A percentile compares a stretch with the other conserved stretches of the same genome.
These are phyloP conservation scores for Pseudogymnoascus sp. DNA, from an alignment of 2,329 filamentous ascomycete genomes.

Conservation along the genomic window DNA sequence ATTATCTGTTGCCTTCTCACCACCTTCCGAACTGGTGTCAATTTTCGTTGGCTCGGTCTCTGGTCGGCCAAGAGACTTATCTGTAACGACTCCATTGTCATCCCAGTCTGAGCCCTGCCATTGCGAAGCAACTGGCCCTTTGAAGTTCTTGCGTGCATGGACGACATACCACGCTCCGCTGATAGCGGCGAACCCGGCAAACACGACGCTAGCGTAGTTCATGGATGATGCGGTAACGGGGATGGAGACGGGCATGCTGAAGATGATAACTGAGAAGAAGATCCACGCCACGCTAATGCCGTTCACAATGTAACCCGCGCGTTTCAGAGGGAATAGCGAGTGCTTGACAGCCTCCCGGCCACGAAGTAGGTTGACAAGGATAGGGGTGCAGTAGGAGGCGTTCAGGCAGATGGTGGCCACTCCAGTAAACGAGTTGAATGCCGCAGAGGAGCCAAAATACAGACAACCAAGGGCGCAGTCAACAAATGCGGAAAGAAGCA, in stretches of 20 bases:
- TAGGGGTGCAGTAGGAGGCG: slow-evolving; percentile 68
- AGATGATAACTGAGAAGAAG: slow-evolving; percentile 59
- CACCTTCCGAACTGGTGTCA: neutral
- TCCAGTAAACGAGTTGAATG: slow-evolving; percentile 73
- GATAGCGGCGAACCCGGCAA: slow-evolving; percentile 53
- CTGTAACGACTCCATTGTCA: neutral
- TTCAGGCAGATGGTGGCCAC: slow-evolving; percentile 74
- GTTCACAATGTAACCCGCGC: slow-evolving; percentile 63
- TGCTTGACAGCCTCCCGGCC: slow-evolving; percentile 57
- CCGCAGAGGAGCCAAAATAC: slow-evolving; percentile 69
- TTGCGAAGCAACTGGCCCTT: slow-evolving; percentile 37
- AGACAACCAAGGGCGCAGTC: slow-evolving; percentile 68
- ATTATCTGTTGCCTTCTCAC: neutral
- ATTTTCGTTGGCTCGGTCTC: neutral
- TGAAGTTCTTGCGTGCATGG: slow-evolving; percentile 57
- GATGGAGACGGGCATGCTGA: slow-evolving; percentile 64
- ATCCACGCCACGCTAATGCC: slow-evolving; percentile 64
- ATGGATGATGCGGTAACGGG: slow-evolving; percentile 49
- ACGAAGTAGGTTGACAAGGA: slow-evolving; percentile 61
- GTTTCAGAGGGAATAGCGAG: slow-evolving; percentile 62
- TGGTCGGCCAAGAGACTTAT: neutral
- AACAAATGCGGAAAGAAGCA: slow-evolving; percentile 60
- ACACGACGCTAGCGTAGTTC: slow-evolving; percentile 63
- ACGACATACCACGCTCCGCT: slow-evolving; percentile 57
- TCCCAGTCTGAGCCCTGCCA: neutral